Conservation (phyloP, 352 stramenopile species). For the Phytophthora pistaciae region DNA sequence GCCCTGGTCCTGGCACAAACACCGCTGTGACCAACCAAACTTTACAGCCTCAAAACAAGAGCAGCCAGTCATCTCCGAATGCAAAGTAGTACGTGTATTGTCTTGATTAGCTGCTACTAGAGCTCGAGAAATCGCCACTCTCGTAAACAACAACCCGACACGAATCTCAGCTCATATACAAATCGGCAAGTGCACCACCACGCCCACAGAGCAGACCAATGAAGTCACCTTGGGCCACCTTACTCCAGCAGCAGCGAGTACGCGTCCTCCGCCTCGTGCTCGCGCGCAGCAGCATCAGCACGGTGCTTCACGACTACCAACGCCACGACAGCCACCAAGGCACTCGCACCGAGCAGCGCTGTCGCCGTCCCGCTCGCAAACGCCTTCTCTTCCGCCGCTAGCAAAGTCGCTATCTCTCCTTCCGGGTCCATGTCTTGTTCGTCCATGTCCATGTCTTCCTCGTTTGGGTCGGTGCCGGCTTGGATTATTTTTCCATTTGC, state of each 20-base stretch:
- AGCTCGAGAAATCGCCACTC: neutral
- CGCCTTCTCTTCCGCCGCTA: slow-evolving; percentile 8
- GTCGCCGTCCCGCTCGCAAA: slow-evolving; percentile 8
- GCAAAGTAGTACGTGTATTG: neutral
- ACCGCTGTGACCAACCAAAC: no score
- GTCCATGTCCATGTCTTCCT: no score
- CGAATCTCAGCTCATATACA: neutral
- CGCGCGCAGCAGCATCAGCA: neutral
- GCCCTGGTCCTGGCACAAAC: no score
- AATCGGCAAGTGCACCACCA: neutral
- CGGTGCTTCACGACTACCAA: neutral
- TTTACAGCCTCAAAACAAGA: no score
- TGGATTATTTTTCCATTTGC: no score
- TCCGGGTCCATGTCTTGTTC: no score
- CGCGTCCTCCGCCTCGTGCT: slow-evolving; percentile 40
- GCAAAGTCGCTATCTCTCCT: no score
- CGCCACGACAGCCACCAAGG: neutral
- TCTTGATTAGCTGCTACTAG: neutral
- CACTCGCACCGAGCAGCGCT: slow-evolving; percentile 44
- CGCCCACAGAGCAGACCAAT: no score
- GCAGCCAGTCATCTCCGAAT: neutral
- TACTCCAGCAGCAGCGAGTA: slow-evolving; percentile 72
- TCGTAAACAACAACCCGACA: neutral
- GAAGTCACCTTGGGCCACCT: neutral
- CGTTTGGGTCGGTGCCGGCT: no score